Evolutionary conservation across 2,329 filamentous ascomycete species (phyloP).

Genomic region (Penicillium hordei): DNA sequence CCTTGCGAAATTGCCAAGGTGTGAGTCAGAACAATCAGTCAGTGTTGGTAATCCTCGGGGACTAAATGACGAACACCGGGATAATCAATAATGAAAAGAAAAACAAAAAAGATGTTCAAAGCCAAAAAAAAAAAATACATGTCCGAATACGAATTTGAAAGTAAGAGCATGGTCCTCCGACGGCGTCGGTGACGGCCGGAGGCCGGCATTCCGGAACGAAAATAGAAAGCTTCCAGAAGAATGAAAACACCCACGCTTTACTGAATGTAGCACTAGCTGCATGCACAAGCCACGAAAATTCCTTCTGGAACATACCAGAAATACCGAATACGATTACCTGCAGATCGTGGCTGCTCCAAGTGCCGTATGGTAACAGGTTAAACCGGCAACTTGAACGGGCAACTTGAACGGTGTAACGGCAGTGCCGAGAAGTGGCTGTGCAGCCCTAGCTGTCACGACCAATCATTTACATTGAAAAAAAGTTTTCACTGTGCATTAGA

Average conservation of each 20-base stretch:
- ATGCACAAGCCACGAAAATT: constrained; percentile 7
- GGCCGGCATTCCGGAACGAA: constrained; percentile 11
- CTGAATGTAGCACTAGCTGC: neutral
- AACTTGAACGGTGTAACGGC: constrained; percentile 3
- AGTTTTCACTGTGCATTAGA: constrained; percentile 25
- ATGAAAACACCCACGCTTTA: neutral
- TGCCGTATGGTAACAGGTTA: constrained; percentile 8
- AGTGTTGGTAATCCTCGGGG: neutral
- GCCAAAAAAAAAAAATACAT: neutral
- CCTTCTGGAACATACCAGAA: constrained; percentile 9
- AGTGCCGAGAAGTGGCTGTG: constrained; percentile 21
- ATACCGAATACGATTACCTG: constrained; percentile 10
- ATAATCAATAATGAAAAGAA: neutral
- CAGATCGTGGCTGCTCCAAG: neutral
- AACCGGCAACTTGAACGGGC: constrained; percentile 13
- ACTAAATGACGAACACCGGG: neutral
- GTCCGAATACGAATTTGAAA: neutral
- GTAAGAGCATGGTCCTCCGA: constrained; percentile 4
- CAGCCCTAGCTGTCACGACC: constrained; percentile 1
- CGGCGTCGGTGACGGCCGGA: constrained; percentile 4
- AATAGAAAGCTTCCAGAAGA: constrained; percentile 17
- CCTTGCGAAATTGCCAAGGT: neutral
- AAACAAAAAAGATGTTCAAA: neutral
- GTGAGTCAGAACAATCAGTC: constrained; percentile 4
- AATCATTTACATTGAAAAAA: constrained; percentile 24